A percentile compares a stretch with the other conserved stretches of the same genome.
Evolutionary conservation across 2,329 filamentous ascomycete species (phyloP).

Genomic region (Monilinia fructigena): DNA sequence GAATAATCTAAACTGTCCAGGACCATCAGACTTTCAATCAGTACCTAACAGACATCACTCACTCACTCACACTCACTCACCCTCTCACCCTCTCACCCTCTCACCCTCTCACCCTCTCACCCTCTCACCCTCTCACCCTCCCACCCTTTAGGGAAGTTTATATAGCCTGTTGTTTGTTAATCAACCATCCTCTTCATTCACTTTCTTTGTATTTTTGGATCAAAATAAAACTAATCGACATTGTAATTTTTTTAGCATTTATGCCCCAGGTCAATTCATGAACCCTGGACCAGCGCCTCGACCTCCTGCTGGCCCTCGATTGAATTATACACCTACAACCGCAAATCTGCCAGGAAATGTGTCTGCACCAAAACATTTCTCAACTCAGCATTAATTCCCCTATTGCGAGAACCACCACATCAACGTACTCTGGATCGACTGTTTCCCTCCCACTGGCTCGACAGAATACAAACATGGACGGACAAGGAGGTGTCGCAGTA

Average conservation of each 20-base stretch:
- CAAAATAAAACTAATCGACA: constrained; percentile 16
- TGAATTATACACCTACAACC: constrained; percentile 74
- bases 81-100: no score
- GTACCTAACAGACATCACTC: neutral
- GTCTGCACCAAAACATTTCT: constrained; percentile 71
- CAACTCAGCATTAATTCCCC: constrained; percentile 56
- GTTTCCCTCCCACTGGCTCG: constrained; percentile 70
- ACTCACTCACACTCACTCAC: no score
- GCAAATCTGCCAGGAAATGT: constrained; percentile 73
- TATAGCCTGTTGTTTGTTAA: constrained; percentile 2
- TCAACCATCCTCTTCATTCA: constrained; percentile 15
- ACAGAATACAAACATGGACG: constrained; percentile 54
- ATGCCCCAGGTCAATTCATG: constrained; percentile 75
- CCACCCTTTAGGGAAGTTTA: neutral
- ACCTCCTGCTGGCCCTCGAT: constrained; percentile 78
- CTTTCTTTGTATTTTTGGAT: constrained; percentile 18
- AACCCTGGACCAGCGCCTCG: constrained; percentile 93
- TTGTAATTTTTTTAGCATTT: constrained; percentile 47
- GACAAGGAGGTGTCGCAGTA: constrained; percentile 66
- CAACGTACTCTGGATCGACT: constrained; percentile 68
- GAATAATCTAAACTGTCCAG: constrained; percentile 6
- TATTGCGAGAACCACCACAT: constrained; percentile 63
- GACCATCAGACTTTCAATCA: neutral
- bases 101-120: no score
- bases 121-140: no score